Percentiles rank a stretch among this genome's conserved stretches.
Evolutionary conservation across 208 protist genomes (phyloP).

Genomic region (Endotrypanum monterogeii): DNA sequence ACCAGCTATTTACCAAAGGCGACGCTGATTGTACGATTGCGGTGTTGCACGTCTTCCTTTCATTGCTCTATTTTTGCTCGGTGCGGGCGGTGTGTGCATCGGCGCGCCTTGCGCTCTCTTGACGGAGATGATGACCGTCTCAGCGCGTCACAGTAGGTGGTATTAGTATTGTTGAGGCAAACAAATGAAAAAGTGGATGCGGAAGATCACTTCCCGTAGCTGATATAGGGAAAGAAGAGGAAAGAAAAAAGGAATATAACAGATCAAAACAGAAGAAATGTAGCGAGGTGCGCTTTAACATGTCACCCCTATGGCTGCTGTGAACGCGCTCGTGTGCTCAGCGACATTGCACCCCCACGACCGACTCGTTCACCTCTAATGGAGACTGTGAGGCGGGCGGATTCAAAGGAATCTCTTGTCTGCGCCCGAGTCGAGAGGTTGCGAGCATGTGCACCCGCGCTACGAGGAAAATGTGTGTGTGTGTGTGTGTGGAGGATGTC

Average conservation of each 20-base stretch:
- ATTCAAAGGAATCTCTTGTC: background rate
- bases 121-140: background rate
- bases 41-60: background rate
- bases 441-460: background rate
- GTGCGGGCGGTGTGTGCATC: background rate
- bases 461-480: background rate
- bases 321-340: background rate
- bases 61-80: background rate
- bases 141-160: background rate
- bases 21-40: background rate
- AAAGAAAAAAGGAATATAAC: too few species aligned
- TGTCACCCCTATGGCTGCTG: background rate
- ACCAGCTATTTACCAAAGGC: background rate
- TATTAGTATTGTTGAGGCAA: slow-evolving; percentile 7
- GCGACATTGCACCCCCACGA: background rate
- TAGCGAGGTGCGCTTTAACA: background rate
- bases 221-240: slow-evolving; percentile 3
- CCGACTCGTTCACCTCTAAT: background rate
- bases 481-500: background rate
- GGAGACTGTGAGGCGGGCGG: background rate
- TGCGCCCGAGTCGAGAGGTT: background rate
- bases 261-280: background rate
- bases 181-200: background rate
- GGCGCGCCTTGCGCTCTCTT: background rate
- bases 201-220: background rate